A percentile compares a stretch with the other conserved stretches of the same genome.
phyloP scores from a whole-genome alignment of 2,329 filamentous ascomycete genomes.

The Cercospora sp. region DNA sequence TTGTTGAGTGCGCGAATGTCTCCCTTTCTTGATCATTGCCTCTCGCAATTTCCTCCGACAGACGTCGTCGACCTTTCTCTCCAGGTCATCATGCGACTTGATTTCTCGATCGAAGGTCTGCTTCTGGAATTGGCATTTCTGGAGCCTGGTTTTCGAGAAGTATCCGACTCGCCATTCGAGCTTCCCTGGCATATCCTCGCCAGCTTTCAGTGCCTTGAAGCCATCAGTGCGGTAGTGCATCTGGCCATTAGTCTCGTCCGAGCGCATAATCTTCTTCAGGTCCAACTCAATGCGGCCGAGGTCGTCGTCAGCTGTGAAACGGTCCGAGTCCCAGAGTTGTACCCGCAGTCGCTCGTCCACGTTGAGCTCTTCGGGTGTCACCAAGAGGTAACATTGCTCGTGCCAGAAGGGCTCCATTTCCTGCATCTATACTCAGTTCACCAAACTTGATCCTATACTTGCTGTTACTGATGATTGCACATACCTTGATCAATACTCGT shows the following conservation, averaged over 20 bases:
- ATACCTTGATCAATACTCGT: conserved; percentile 57
- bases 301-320: conserved; percentile 71
- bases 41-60: conserved; percentile 67
- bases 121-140: conserved; percentile 59
- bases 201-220: conserved; percentile 64
- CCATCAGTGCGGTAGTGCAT: conserved; percentile 65
- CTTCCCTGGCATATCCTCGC: conserved; percentile 68
- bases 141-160: conserved; percentile 66
- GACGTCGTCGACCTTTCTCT: conserved; percentile 55
- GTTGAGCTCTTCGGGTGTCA: conserved; percentile 70
- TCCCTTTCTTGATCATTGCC: conserved; percentile 58
- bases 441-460: not conserved
- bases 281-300: conserved; percentile 70
- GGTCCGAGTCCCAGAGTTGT: conserved; percentile 75
- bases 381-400: conserved; percentile 68
- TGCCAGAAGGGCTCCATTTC: conserved; percentile 71
- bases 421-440: conserved; percentile 2
- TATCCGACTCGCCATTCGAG: conserved; percentile 71
- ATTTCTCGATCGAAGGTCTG: conserved; percentile 63
- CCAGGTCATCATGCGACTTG: conserved; percentile 59
- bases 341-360: conserved; percentile 64
- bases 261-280: conserved; percentile 64
- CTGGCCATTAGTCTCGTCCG: conserved; percentile 58
- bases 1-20: conserved; percentile 34
- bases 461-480: not conserved